Evolutionary conservation across 169 alveolate genomes (phyloP).

Genomic region (Plasmodium fragile): DNA sequence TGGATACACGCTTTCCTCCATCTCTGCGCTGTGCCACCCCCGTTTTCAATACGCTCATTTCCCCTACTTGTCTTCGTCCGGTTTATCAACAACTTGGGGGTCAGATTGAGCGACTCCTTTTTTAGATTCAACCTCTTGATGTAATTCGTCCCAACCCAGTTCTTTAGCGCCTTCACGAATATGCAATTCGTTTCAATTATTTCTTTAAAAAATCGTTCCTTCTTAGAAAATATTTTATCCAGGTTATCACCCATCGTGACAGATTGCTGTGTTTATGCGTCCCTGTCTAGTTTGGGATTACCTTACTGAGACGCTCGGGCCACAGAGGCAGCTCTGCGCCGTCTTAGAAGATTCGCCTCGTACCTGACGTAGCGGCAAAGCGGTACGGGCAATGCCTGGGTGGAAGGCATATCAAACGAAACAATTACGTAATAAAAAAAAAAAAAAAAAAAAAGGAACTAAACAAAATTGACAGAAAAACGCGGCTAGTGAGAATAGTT

Average conservation of each 20-base stretch:
- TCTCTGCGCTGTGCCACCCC: neutral
- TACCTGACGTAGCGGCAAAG: neutral
- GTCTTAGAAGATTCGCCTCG: neutral
- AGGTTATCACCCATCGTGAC: constrained; percentile 29
- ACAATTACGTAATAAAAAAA: neutral
- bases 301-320: neutral
- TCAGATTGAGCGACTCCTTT: constrained; percentile 24
- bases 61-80: constrained; percentile 37
- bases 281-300: neutral
- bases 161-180: constrained; percentile 24
- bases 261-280: neutral
- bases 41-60: neutral
- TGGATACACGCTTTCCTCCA: neutral
- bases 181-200: constrained; percentile 57
- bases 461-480: constrained; percentile 2
- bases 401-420: neutral
- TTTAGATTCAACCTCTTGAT: constrained; percentile 29
- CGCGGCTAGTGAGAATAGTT: neutral
- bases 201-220: constrained; percentile 59
- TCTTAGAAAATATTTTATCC: constrained; percentile 49
- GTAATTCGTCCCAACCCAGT: constrained; percentile 63
- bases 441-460: constrained; percentile 8
- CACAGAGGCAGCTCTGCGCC: neutral
- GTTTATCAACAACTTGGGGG: constrained; percentile 65
- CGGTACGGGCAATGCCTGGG: neutral